Evolutionary conservation across 768 basidiomycete species (phyloP), one percentile per base, ranked within the genome.

Genomic region (Lentinula guzmanii): DNA sequence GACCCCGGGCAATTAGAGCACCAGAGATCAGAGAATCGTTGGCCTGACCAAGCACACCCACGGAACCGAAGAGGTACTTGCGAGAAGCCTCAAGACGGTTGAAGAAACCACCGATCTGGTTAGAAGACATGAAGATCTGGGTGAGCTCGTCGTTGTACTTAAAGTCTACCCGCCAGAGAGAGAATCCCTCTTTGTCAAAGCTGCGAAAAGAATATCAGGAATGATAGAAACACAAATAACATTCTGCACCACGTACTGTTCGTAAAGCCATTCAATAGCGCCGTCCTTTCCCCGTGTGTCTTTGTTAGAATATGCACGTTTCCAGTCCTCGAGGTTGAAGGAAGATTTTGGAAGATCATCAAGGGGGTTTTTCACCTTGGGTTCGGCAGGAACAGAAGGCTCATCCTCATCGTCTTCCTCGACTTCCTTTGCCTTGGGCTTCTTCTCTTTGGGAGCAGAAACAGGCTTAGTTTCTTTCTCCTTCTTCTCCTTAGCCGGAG

Each of bases 71-170:
- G 65, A 95, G 83, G 81, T 97, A 96, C 76, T 97, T 96, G 75
- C 96, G 89, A 24, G 95, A 94, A 9, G 86, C 97, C 79, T 98
- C 97, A 8, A 99, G 86, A 61, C 97, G 93, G 83, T 95, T 92
- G 85, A 95, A 98, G 87, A 96, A 94, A 16, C 96, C 96, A 62
- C 86, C 85, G 70, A 97, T 86, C 75, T 90, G 91, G 83, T 98
- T 98, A 64, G 86, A 84, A 62, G 93, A 95, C 95, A 93, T 98
- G 84, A 93, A 98, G 57, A 83, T 84, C 74, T 87, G 86, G 21
- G 94, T 94, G 65, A 98, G 86, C 75, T 97, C 95, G 21, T 87
- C 80, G 77, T 91, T 91, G 86, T 96, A 98, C 80, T 96, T 97
- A 88, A 92, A 99, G 79, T 93, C 91, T 60, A 94, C 86, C 61